Percentiles rank a stretch among this genome's conserved stretches.
Evolutionary conservation across 2,329 filamentous ascomycete species (phyloP).

Genomic region (Helicocarpus griseus): DNA sequence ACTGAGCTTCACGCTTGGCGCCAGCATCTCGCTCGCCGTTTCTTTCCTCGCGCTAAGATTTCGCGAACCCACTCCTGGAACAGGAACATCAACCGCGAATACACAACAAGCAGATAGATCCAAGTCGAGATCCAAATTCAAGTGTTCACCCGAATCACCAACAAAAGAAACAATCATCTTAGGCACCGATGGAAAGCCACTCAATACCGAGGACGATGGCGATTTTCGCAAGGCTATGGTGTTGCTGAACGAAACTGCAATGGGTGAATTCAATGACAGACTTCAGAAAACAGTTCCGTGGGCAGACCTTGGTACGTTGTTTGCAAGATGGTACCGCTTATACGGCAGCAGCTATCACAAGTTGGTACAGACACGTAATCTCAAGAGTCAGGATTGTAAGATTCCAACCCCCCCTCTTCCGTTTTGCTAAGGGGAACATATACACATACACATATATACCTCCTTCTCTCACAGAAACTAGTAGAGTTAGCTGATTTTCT

Average conservation of each 20-base stretch:
- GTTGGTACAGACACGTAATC: constrained; percentile 4
- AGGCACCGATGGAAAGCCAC: not conserved
- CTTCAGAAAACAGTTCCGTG: constrained; percentile 2
- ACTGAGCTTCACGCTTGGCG: constrained; percentile 6
- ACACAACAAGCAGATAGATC: not conserved
- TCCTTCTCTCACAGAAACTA: constrained; percentile 4
- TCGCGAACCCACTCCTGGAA: not conserved
- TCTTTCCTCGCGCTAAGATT: not conserved
- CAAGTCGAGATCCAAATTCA: not conserved
- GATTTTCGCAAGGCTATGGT: constrained; percentile 5
- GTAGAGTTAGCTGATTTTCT: no score
- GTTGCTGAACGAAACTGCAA: constrained; percentile 7
- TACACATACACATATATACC: no score
- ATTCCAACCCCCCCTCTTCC: not conserved
- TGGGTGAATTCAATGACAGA: constrained; percentile 1
- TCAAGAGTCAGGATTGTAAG: constrained; percentile 9
- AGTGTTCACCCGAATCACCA: not conserved
- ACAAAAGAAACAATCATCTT: not conserved
- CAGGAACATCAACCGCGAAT: not conserved
- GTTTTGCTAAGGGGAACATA: not conserved
- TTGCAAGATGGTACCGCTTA: constrained; percentile 4
- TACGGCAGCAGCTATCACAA: constrained; percentile 3
- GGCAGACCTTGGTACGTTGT: constrained; percentile 3
- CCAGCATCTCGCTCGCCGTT: constrained; percentile 3
- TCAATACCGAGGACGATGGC: constrained; percentile 6